Percentiles rank a stretch among this genome's conserved stretches.
phyloP scores from a whole-genome alignment of 1,139 yeast species.

The Petasospora rhodanensis region DNA sequence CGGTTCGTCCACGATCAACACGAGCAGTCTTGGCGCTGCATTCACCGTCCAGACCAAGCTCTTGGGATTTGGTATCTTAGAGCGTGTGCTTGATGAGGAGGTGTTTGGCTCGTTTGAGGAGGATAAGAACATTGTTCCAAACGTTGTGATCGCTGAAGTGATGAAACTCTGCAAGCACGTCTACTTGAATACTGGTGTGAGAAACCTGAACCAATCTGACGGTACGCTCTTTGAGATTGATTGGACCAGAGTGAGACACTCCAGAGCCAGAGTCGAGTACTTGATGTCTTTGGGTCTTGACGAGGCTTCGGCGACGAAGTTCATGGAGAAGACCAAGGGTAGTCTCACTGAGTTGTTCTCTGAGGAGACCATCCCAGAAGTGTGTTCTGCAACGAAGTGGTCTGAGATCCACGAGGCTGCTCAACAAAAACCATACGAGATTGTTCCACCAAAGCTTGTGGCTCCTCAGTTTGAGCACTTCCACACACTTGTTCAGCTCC shows the following conservation, averaged over 20 bases:
- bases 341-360: constrained; percentile 19
- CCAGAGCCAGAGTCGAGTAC: constrained; percentile 46
- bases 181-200: constrained; percentile 27
- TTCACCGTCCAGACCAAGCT: constrained; percentile 40
- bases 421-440: constrained; percentile 23
- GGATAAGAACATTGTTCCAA: constrained; percentile 16
- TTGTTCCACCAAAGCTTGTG: constrained; percentile 26
- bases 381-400: too few species aligned
- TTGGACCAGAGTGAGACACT: constrained; percentile 46
- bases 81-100: constrained; percentile 24
- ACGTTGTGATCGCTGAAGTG: constrained; percentile 34
- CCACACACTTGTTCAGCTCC: constrained; percentile 39
- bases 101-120: constrained; percentile 16
- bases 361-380: constrained; percentile 13
- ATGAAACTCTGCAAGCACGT: constrained; percentile 35
- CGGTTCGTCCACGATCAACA: constrained; percentile 17
- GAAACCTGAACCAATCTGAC: constrained; percentile 26
- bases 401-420: constrained; percentile 15
- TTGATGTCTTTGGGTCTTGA: constrained; percentile 43
- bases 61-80: constrained; percentile 36
- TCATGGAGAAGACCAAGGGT: constrained; percentile 30
- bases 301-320: constrained; percentile 36
- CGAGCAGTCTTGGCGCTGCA: constrained; percentile 29
- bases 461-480: constrained; percentile 32
- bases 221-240: constrained; percentile 41